Conservation (phyloP, 2,329 filamentous ascomycete genomes). For the Bipolaris cookei region DNA sequence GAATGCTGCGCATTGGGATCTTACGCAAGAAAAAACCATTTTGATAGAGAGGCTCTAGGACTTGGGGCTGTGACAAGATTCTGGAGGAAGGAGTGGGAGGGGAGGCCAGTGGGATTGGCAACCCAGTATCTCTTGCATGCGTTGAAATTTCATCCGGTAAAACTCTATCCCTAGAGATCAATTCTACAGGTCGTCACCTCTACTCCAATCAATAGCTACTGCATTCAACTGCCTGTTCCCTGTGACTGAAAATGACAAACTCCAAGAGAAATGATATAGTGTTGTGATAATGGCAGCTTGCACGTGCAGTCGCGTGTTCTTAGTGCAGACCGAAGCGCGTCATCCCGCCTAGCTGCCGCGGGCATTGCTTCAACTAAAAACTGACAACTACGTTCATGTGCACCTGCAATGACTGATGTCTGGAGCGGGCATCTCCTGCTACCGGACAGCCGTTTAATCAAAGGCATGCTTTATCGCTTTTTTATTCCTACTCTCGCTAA, state of each 20-base stretch:
- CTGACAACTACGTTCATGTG: background rate
- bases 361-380: background rate
- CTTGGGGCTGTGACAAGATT: conserved; percentile 14
- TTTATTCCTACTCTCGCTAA: background rate
- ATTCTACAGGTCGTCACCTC: background rate
- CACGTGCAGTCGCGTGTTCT: conserved; percentile 22
- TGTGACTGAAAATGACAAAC: conserved; percentile 51
- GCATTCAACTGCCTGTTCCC: background rate
- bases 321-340: conserved; percentile 23
- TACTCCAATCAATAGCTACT: background rate
- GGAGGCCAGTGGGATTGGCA: conserved; percentile 31
- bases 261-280: background rate
- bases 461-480: conserved; percentile 20
- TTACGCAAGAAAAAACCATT: conserved; percentile 31
- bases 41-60: conserved; percentile 17
- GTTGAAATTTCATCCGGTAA: conserved; percentile 21
- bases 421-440: conserved; percentile 46
- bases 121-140: conserved; percentile 34
- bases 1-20: conserved; percentile 30
- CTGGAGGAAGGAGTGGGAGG: conserved; percentile 25
- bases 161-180: conserved; percentile 1
- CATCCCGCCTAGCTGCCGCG: conserved; percentile 7
- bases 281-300: background rate
- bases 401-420: conserved; percentile 38
- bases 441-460: conserved; percentile 31